Evolutionary conservation across 371 early-diverging fungal genomes (phyloP), one percentile per base, ranked within the genome.

Genomic region (Mortierella sp.): DNA sequence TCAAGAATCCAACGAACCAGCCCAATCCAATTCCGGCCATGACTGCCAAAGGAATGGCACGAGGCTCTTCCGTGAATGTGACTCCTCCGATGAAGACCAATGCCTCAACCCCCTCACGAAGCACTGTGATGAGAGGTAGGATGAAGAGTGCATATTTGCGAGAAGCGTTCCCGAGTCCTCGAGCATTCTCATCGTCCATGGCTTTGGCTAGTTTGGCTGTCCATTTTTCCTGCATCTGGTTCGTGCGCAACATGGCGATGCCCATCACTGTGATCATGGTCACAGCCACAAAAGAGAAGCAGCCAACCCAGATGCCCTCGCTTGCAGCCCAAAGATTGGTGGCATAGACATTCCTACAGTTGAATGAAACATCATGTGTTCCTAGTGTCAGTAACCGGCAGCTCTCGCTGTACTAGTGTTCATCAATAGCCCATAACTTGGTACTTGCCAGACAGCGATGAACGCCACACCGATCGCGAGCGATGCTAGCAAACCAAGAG

Each of bases 41-140:
- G 37, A 86, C 90, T 13, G 95, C 90, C 41, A 93, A 74, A 16
- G 95, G 95, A 58, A 95, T 89, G 1, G 92, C 83, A 28, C 82
- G 82, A 3, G 89, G 86, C 17, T 82, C 71, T 28, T 88, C 87
- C 43, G 85, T 78, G 29, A 93, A 77, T 0, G 91, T 85, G 7
- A 94, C 92, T 44, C 94, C 95, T 57, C 88, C 93, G 49, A 94
- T 85, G 74, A 94, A 92, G 1, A 95, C 86, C 6, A 95, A 84
- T 17, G 91, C 86, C 76, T 92, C 93, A 31, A 95, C 82, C 6
- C 93, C 93, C 82, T 94, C 94, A 27, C 95, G 83, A 40, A 92
- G 77, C 1, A 95, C 86, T 7, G 94, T 92, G 54, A 93, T 74
- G 57, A 91, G 89, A 2, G 95, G 93, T n/a, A 91, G 71, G 50